Conservation (phyloP, 257 asterid species). For the Haberlea rhodopensis region DNA sequence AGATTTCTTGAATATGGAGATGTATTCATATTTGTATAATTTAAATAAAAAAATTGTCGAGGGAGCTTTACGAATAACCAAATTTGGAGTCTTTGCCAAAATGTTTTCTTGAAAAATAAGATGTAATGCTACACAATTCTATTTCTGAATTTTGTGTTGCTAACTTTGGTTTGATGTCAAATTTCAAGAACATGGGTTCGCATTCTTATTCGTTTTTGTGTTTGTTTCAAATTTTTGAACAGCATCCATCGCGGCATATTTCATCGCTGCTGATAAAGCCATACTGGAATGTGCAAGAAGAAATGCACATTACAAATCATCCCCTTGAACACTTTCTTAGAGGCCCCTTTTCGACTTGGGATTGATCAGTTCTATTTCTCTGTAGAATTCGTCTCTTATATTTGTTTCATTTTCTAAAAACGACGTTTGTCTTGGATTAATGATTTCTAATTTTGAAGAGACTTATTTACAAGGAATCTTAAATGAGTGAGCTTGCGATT, state of each 20-base stretch:
- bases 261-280: slow-evolving; percentile 81
- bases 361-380: not conserved
- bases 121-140: too few relatives aligned
- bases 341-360: not conserved
- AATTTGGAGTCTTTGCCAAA: too few relatives aligned
- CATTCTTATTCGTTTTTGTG: not conserved
- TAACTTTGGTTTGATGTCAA: too few relatives aligned
- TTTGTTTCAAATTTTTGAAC: slow-evolving; percentile 25
- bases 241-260: slow-evolving; percentile 84
- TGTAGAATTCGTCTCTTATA: not conserved
- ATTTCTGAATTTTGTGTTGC: too few relatives aligned
- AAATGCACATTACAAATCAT: slow-evolving; percentile 52
- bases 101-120: too few relatives aligned
- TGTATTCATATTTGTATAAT: too few relatives aligned
- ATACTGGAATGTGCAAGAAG: slow-evolving; percentile 74
- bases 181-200: not conserved
- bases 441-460: not conserved
- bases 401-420: too few relatives aligned
- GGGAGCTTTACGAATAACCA: too few relatives aligned
- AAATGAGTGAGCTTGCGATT: not conserved
- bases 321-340: slow-evolving; percentile 18
- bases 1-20: too few relatives aligned
- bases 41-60: too few relatives aligned
- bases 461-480: not conserved
- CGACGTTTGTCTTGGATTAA: not conserved